Evolutionary conservation across 257 asterid species (phyloP), one percentile per base, ranked within the genome.

Genomic region (Solanum habrochaites): DNA sequence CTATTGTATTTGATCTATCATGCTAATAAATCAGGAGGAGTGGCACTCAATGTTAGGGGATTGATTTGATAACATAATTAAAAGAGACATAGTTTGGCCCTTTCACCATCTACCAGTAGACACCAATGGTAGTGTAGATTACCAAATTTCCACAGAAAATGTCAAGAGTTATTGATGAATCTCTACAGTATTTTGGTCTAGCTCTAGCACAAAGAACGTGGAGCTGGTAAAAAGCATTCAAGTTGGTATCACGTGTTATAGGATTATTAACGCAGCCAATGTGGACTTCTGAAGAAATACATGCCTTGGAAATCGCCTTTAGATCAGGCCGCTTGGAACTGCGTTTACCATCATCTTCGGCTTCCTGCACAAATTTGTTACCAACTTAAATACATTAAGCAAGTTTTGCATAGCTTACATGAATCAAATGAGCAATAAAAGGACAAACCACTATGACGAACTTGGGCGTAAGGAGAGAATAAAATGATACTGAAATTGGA

Each of bases 281-380:
- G n/a, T 64, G 77, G 78, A 66, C 47, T 40, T 74, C 32, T 70
- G 88, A 29, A 29, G 69, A 45, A 52, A 80, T 87, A 47, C 90
- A 86, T 90, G 86, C 99, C 98, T 92, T 91, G 4, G 98, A 43
- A 60, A 92, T 88, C n/a, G 98, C 98, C 93, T 96, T 96, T 85
- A 96, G 91, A 86, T 96, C 98, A 16, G 99, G 98, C 78, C 99
- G 90, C 92, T 90, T 91, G 25, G 93, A 83, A 80, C 92, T 42
- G 77, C 88, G 90, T 85, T 92, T 95, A 6, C 83, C 21, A 40
- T 62, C 73, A n/a, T 86, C 92, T 52, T 89, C 93, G 14, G 45
- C 45, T 81, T 43, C 88, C 98, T 95, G 92, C 92, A 91, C 83
- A 81, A 39, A 37, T 86, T 89, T 52, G 8, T 45, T 62, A 84